Percentiles rank a stretch among this genome's conserved stretches.
phyloP scores from a whole-genome alignment of 306 rosid species.

The Dalbergia cochinchinensis region DNA sequence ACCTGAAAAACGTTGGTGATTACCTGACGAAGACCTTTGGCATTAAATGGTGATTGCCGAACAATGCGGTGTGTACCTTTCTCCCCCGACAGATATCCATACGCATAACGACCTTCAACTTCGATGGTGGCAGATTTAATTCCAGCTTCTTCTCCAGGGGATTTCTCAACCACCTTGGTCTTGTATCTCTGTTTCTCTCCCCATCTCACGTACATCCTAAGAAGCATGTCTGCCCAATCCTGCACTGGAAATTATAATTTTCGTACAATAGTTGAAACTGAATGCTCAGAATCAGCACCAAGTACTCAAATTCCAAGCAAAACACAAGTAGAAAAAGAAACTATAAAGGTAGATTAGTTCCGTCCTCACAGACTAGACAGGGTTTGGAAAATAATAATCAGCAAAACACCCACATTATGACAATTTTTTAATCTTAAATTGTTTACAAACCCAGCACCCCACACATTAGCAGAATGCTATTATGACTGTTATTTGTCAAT shows the following conservation, averaged over 20 bases:
- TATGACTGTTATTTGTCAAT: conserved; percentile 16
- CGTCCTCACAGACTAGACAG: conserved; percentile 22
- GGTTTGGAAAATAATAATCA: conserved; percentile 18
- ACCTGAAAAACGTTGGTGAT: conserved; percentile 19
- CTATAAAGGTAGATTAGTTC: conserved; percentile 12
- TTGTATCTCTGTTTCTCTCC: conserved; percentile 92
- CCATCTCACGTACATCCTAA: conserved; percentile 97
- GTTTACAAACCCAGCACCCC: too few species aligned
- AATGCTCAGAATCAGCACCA: conserved; percentile 49
- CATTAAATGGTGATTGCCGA: conserved; percentile 93
- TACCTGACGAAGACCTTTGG: conserved; percentile 99
- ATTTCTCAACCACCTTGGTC: conserved; percentile 89
- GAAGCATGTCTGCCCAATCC: conserved; percentile 99
- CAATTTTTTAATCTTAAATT: conserved; percentile 15
- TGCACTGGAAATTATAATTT: conserved; percentile 76
- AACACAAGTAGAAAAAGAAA: conserved; percentile 15
- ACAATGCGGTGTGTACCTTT: conserved; percentile 97
- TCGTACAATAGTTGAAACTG: conserved; percentile 47
- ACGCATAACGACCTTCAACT: conserved; percentile 96
- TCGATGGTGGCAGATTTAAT: conserved; percentile 93
- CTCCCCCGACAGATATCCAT: conserved; percentile 96
- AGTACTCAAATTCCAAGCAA: conserved; percentile 44
- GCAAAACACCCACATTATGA: conserved; percentile 20
- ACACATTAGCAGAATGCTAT: too few species aligned
- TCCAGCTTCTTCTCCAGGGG: conserved; percentile 97